phyloP scores from a whole-genome alignment of 148 eudicot genomes.

The Fagopyrum esculentum region DNA sequence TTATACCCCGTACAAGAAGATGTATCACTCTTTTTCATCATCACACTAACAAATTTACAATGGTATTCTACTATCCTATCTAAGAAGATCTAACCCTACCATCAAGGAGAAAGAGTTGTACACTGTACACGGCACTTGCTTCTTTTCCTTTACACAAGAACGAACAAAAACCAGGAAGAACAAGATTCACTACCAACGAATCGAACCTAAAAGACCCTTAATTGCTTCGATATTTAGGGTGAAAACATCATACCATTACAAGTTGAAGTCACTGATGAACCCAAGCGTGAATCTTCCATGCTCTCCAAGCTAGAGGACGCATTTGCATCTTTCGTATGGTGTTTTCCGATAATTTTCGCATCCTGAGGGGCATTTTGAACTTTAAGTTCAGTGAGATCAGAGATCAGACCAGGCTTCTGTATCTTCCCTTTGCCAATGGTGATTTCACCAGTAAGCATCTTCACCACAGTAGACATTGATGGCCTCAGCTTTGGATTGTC shows the following conservation, averaged over 20 bases:
- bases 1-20: too few relatives aligned
- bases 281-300: conserved; percentile 18
- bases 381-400: conserved; percentile 33
- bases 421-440: conserved; percentile 20
- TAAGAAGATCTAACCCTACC: background rate
- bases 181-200: background rate
- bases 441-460: conserved; percentile 34
- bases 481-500: conserved; percentile 41
- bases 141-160: background rate
- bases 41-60: conserved; percentile 7
- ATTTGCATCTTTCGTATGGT: background rate
- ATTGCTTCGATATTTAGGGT: background rate
- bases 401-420: conserved; percentile 34
- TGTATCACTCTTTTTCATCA: background rate
- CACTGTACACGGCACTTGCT: background rate
- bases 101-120: background rate
- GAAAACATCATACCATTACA: conserved; percentile 1
- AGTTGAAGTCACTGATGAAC: conserved; percentile 14
- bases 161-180: background rate
- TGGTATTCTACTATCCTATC: background rate
- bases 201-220: background rate
- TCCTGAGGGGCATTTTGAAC: conserved; percentile 18
- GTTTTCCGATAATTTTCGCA: background rate
- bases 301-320: conserved; percentile 27
- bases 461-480: conserved; percentile 38